Base-by-base conservation (phyloP, 345 rosid species). In the Ceriops tagal region DNA sequence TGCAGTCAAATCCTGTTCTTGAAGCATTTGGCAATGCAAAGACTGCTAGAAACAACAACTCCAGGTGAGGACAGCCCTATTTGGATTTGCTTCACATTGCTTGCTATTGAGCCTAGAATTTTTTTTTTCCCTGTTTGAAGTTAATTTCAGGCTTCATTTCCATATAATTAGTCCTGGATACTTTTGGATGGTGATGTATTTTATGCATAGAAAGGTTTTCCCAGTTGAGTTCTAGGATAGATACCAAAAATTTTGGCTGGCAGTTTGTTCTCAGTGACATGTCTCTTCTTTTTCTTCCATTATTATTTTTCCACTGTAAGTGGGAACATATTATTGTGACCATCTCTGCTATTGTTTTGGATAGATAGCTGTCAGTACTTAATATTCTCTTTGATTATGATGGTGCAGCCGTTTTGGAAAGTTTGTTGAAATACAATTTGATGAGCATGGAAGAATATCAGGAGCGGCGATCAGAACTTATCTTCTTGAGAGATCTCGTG, bases 11-110 rank as follows among this genome's bases (percentile, higher is more conserved):
- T 84, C 96, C 96, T 67, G 95, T 90, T 77, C 91, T 92, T 13
- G 98, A 92, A 79, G 98, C 98, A 58, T 92, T 92, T 80, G 98
- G 98, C 67, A 92, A 92, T 71, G 98, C 96, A 31, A 92, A 92
- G 84, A 92, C 98, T 28, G 96, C 85, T 61, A 88, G 83, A 74
- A 92, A 92, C 80, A 85, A 87, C 75, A 92, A 92, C 74, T 92
- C 96, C 46, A 92, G 98, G 98, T 92, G 77, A 73, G 78, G 61
- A 53, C 37, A 59, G 13, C 18, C 59, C 6, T 30, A 52, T 57
- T 65, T 31, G 31, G 39, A 20, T 20, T 20, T 6, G 67, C 27
- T 28, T 57, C 26, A 5, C n/a, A 20, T 47, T 56, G 53, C n/a
- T 31, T 57, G 26, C 28, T 11, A 60, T 20, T 53, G 1, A 51